Percentiles rank a stretch among this genome's conserved stretches.
Evolutionary conservation across 805 yeast species (phyloP).

Genomic region (Candida silvicultrix): DNA sequence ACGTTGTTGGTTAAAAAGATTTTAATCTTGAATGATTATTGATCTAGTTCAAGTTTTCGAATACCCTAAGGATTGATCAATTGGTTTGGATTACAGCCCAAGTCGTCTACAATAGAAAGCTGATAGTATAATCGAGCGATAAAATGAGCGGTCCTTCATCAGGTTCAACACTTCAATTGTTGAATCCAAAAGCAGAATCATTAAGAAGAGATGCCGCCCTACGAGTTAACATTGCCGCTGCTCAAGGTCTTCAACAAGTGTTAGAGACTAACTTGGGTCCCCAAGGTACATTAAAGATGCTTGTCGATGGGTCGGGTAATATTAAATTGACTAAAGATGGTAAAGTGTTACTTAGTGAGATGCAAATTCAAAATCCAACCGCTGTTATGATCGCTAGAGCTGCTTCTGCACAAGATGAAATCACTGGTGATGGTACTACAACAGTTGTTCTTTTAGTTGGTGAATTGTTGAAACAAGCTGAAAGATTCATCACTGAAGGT

Average conservation of each 20-base stretch:
- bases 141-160: not conserved
- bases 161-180: slow-evolving; percentile 63
- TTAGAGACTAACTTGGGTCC: slow-evolving; percentile 92
- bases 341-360: slow-evolving; percentile 84
- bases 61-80: not conserved
- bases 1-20: not conserved
- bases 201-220: slow-evolving; percentile 91
- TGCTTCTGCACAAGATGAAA: slow-evolving; percentile 97
- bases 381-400: slow-evolving; percentile 94
- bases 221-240: slow-evolving; percentile 92
- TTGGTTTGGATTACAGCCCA: not conserved
- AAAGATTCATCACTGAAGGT: slow-evolving; percentile 86
- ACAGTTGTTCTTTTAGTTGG: slow-evolving; percentile 93
- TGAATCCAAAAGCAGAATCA: slow-evolving; percentile 98
- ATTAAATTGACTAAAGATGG: slow-evolving; percentile 97
- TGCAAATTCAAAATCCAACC: slow-evolving; percentile 94
- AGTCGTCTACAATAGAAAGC: too few species aligned
- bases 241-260: slow-evolving; percentile 93
- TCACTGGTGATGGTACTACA: slow-evolving; percentile 99
- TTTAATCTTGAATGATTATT: not conserved
- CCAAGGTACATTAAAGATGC: slow-evolving; percentile 91
- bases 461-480: slow-evolving; percentile 90
- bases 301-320: slow-evolving; percentile 95
- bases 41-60: not conserved
- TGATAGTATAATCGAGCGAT: too few species aligned